Base-by-base conservation (phyloP, 176 grass and related monocot genomes). In the Poa annua region DNA sequence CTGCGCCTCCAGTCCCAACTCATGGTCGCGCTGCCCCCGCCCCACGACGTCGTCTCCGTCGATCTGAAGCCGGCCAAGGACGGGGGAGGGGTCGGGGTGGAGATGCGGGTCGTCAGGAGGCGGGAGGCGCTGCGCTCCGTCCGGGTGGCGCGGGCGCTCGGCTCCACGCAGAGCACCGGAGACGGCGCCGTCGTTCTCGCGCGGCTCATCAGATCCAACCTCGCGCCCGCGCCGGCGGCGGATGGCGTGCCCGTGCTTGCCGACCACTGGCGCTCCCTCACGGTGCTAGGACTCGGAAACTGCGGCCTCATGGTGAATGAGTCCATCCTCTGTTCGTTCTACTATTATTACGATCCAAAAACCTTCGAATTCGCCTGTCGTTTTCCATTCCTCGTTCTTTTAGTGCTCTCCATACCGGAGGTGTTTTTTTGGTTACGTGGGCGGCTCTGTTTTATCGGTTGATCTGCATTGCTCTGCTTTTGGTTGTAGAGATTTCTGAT, bases 1-100 rank as follows among this genome's bases (percentile, higher is more conserved):
- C 89, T 98, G 22, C 96, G 96, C 14, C 91, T 98, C 81, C 91
- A 95, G 79, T 98, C 96, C 3, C 91, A 98, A 89, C 90, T 98
- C 55, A 93, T 98, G 86, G 96, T 95, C 48, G 89, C 96, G 8
- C 91, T 98, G 47, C 96, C 92, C 2, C 92, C 85, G 32, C 91
- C 89, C 15, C 91, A 92, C 57, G 96, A 98, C 78, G 90, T 81
- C 33, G 96, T 98, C 9, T 77, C 88, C 45, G 54, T 98, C 24
- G 88, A 94, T 88, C 86, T 99, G 60, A 86, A 1, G 63, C 68
- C 76, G 14, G 61, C 11, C 14, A 69, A 66, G 22, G 85, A 32
- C 12, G 79, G 73, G 9, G 91, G 81, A 2, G 80, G 5, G 47
- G 75, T 98, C 0, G 73, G 26, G 32, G 86, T 99, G 55, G 91